These are phyloP conservation scores for Albifimbria verrucaria DNA, from an alignment of 2,329 filamentous ascomycete species.

Conservation along the genomic window DNA sequence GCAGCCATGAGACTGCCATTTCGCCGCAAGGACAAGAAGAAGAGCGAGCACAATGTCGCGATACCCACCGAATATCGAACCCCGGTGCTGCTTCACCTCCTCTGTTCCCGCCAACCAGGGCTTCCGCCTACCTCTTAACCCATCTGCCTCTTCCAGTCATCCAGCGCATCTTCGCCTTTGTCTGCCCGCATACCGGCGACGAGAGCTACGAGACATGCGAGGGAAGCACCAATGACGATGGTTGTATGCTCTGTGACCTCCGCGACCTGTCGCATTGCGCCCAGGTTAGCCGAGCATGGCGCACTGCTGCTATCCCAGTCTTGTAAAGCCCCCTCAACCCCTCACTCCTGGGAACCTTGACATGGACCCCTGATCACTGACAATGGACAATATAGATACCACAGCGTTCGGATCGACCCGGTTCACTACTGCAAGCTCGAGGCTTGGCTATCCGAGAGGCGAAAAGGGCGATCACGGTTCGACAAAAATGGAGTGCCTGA, in stretches of 20 bases:
- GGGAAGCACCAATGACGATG: conserved; percentile 71
- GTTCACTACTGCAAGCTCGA: conserved; percentile 94
- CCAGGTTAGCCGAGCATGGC: conserved; percentile 72
- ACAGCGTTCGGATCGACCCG: conserved; percentile 86
- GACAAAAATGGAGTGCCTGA: conserved; percentile 76
- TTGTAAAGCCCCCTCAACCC: conserved; percentile 51
- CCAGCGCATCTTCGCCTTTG: conserved; percentile 71
- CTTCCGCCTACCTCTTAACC: conserved; percentile 42
- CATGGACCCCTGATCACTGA: conserved; percentile 1
- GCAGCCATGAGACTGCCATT: conserved; percentile 34
- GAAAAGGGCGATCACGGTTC: conserved; percentile 70
- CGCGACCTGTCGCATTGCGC: conserved; percentile 81
- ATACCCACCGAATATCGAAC: conserved; percentile 27
- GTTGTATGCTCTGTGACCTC: conserved; percentile 91
- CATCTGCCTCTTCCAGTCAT: conserved; percentile 67
- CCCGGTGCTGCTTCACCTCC: conserved; percentile 18
- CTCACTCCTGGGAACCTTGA: conserved; percentile 1
- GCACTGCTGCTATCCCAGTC: conserved; percentile 43
- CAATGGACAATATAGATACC: conserved; percentile 57
- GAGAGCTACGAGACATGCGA: conserved; percentile 79
- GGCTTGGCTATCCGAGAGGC: conserved; percentile 72
- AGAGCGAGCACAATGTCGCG: conserved; percentile 20
- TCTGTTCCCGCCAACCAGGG: conserved; percentile 33
- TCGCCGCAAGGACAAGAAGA: conserved; percentile 35
- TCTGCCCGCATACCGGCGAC: conserved; percentile 81